These are phyloP conservation scores for Rubia yunnanensis DNA, from an alignment of 257 asterid species.

Conservation along the genomic window DNA sequence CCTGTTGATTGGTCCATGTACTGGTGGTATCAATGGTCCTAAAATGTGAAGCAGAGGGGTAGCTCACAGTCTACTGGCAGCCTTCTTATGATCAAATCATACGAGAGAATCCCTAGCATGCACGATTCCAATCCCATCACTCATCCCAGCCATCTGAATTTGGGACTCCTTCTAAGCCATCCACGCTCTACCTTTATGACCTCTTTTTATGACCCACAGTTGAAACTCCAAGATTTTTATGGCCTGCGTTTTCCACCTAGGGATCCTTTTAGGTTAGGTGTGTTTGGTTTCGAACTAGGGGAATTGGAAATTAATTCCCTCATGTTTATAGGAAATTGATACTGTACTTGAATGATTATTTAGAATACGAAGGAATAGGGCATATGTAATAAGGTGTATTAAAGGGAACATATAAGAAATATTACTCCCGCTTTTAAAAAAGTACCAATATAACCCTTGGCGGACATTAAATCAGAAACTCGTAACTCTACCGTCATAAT, in stretches of 20 bases:
- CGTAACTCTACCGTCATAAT: no score
- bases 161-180: neutral
- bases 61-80: slow-evolving; percentile 2
- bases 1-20: slow-evolving; percentile 20
- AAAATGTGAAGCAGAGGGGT: slow-evolving; percentile 4
- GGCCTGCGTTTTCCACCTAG: neutral
- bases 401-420: no score
- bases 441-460: no score
- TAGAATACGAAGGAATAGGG: no score
- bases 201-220: neutral
- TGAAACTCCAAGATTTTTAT: neutral
- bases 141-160: slow-evolving; percentile 14
- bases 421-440: no score
- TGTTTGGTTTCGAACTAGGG: neutral
- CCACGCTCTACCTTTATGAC: neutral
- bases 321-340: no score
- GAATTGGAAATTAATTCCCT: no score
- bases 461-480: no score
- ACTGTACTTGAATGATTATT: no score
- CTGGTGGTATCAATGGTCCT: slow-evolving; percentile 15
- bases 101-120: neutral
- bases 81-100: neutral
- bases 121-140: slow-evolving; percentile 12
- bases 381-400: no score
- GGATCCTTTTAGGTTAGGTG: neutral